Conservation (phyloP, 2,329 filamentous ascomycete species). For the Exophiala sp. region DNA sequence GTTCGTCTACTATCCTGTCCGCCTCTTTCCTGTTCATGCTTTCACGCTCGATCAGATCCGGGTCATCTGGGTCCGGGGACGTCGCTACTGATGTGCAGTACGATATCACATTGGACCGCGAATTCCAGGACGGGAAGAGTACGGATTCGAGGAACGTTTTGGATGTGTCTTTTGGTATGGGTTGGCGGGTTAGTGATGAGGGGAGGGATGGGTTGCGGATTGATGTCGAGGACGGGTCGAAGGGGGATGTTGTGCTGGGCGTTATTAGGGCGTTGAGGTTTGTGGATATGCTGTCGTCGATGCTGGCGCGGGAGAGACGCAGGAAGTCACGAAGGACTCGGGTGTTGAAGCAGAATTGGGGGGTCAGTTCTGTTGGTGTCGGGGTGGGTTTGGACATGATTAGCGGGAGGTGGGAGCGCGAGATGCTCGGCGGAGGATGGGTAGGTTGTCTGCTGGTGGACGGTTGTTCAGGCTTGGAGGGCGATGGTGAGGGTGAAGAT, state of each 20-base stretch:
- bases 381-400: slow-evolving; percentile 39
- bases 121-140: slow-evolving; percentile 85
- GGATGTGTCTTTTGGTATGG: slow-evolving; percentile 56
- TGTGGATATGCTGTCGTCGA: slow-evolving; percentile 91
- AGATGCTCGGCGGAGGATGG: background rate
- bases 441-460: background rate
- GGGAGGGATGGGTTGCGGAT: slow-evolving; percentile 19
- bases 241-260: slow-evolving; percentile 62
- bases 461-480: background rate
- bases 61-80: slow-evolving; percentile 81
- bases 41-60: slow-evolving; percentile 66
- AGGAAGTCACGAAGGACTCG: slow-evolving; percentile 69
- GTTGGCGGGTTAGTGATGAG: slow-evolving; percentile 15
- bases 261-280: slow-evolving; percentile 86
- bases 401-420: slow-evolving; percentile 6
- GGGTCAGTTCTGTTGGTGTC: slow-evolving; percentile 51
- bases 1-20: slow-evolving; percentile 76
- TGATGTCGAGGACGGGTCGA: slow-evolving; percentile 76
- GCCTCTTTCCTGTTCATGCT: slow-evolving; percentile 67
- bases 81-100: slow-evolving; percentile 89
- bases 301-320: slow-evolving; percentile 73
- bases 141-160: slow-evolving; percentile 69
- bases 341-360: slow-evolving; percentile 61
- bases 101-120: slow-evolving; percentile 74
- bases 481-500: slow-evolving; percentile 9